Base-by-base conservation (phyloP, 2,329 filamentous ascomycete species). In the Byssochlamys sp. region DNA sequence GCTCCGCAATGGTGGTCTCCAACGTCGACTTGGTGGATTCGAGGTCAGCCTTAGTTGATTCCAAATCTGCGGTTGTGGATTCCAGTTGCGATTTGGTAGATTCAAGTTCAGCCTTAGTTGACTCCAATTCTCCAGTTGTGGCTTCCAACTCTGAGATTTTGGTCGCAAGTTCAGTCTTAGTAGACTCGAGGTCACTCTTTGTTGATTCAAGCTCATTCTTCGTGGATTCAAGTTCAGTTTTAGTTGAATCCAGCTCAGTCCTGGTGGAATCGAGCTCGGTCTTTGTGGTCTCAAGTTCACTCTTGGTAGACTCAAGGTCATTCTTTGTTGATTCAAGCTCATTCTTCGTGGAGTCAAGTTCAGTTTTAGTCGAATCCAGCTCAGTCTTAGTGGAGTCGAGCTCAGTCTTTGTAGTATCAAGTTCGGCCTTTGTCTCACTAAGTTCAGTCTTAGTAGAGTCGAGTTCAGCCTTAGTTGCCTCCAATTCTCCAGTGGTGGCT, bases 1-100 rank as follows among this genome's bases (percentile, higher is more conserved):
- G 67, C 56, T 69, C 67, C 49, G 62, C 63, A 55, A 73, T 69
- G 52, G 73, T 58, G 2, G 64, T 65, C 56, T 64, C 72, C 71
- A 75, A 19, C 58, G 57, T 49, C 68, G 63, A 56, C 19, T 61
- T 54, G 6, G 58, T 61, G 35, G 59, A 54, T n/a, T 62, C 59
- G 9, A 64, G 56, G 4, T 63, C 59, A 28, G 51, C 45, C 39
- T 62, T 56, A 11, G 55, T 58, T 26, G 58, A 54, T 29, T 59
- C 55, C 12, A 63, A 52, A 35, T 63, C 61, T n/a, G 19, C 28
- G 27, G 51, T 50, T 27, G 56, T 61, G 11, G 55, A 19, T 25
- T 58, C 51, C 19, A 53, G 55, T 27, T 60, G 54, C 6, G 45
- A 55, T 51, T 62, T 54, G 7, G 60, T 61, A 48, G 59, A 55